These are phyloP conservation scores for Verticillium klebahnii DNA, from an alignment of 2,329 filamentous ascomycete species.

Conservation along the genomic window DNA sequence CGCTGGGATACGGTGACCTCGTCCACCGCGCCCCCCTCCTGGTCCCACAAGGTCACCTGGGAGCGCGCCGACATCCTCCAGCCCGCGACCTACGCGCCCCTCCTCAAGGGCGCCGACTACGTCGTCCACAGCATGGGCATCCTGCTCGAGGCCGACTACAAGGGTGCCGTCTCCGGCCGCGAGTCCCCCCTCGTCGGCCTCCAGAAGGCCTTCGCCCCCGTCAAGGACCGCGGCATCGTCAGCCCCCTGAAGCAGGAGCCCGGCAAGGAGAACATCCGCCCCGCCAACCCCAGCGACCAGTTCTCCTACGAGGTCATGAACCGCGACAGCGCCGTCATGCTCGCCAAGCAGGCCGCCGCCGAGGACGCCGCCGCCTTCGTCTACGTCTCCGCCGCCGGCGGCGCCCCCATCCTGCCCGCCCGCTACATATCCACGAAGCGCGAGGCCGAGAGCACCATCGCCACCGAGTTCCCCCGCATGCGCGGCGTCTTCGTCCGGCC, in stretches of 20 bases:
- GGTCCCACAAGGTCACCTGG: slow-evolving; percentile 83
- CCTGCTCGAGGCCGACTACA: slow-evolving; percentile 95
- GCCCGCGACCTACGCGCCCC: slow-evolving; percentile 71
- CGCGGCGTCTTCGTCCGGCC: slow-evolving; percentile 79
- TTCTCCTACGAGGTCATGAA: slow-evolving; percentile 98
- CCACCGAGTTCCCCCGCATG: slow-evolving; percentile 67
- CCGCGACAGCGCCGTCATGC: slow-evolving; percentile 76
- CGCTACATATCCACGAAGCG: slow-evolving; percentile 91
- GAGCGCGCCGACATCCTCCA: slow-evolving; percentile 82
- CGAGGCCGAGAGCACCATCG: slow-evolving; percentile 77
- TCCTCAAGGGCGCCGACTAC: slow-evolving; percentile 72
- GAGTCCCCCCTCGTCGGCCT: slow-evolving; percentile 79
- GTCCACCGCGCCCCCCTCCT: slow-evolving; percentile 64
- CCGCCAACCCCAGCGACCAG: slow-evolving; percentile 65
- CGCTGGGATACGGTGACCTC: slow-evolving; percentile 78
- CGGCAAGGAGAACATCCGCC: slow-evolving; percentile 53
- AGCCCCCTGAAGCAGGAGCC: slow-evolving; percentile 65
- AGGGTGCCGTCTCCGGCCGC: slow-evolving; percentile 77
- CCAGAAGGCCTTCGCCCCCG: slow-evolving; percentile 68
- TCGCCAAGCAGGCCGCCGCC: slow-evolving; percentile 70
- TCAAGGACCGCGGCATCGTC: slow-evolving; percentile 52
- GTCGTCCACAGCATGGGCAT: slow-evolving; percentile 97
- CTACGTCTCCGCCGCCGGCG: slow-evolving; percentile 85
- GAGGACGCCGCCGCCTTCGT: slow-evolving; percentile 67
- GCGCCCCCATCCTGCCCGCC: slow-evolving; percentile 75